Evolutionary conservation across 345 rosid species (phyloP), one percentile per base, ranked within the genome.

Genomic region (Salix udensis): DNA sequence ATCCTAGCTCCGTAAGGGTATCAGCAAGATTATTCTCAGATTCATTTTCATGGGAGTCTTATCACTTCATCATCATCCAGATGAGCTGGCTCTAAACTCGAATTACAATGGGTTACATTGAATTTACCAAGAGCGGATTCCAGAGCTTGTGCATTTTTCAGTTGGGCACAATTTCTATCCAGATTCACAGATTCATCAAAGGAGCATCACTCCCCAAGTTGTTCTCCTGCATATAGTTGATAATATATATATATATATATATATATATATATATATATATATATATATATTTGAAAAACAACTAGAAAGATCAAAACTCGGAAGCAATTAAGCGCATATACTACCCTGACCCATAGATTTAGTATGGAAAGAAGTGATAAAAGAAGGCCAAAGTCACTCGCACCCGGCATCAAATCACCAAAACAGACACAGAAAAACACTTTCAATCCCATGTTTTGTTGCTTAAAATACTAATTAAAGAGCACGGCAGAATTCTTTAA

Each of bases 171-270:
- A 46, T 75, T 86, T 81, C 98, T 86, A 67, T 82, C 82, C 11
- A 97, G 96, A 69, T 91, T 89, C 87, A 93, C 11, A 97, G 96
- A 69, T 91, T 89, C 87, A 93, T 93, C 82, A 91, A 80, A 44
- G 96, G 84, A 71, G 91, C 94, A 77, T 93, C 98, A 80, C 88
- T 92, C 65, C 99, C 98, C 83, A 93, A 85, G 24, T 79, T 84
- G 70, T 90, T 92, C 78, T 86, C 94, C 97, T 95, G 79, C 65
- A 70, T 16, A 77, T 72, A 61, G 58, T 46, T 34, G 19, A 16
- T 53, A n/a, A 34, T 34, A 34, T 34, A 34, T 34, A 34, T 34
- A 34, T 34, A 5, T 34, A 34, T 34, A 34, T 34, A 34, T 34
- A 34, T 34, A 34, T 34, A 5, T 34, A n/a, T n/a, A n/a, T n/a